Evolutionary conservation across 2,329 filamentous ascomycete species (phyloP).

Genomic region (Geosmithia putterillii): DNA sequence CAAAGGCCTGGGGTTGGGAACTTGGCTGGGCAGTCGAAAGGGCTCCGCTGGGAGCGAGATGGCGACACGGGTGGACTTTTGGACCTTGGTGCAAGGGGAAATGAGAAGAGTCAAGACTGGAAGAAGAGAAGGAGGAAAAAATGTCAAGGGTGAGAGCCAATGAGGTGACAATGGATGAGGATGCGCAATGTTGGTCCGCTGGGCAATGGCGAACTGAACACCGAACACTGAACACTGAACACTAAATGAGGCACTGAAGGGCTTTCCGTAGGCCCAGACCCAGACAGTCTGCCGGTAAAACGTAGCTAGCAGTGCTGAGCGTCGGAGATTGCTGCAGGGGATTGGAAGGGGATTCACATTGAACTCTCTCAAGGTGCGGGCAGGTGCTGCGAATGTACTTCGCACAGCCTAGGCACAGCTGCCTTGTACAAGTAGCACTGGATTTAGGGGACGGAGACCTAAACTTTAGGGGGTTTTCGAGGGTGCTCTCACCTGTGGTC

Average conservation of each 20-base stretch:
- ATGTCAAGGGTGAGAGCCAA: neutral
- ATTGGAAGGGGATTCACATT: neutral
- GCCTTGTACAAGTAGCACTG: too few relatives aligned
- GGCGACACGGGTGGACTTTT: neutral
- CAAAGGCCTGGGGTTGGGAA: neutral
- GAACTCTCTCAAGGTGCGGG: neutral
- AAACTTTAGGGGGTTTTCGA: too few relatives aligned
- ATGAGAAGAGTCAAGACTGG: neutral
- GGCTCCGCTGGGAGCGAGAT: neutral
- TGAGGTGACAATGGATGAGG: neutral
- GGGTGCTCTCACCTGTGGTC: too few relatives aligned
- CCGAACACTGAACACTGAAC: too few relatives aligned
- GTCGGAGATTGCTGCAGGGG: slow-evolving; percentile 3
- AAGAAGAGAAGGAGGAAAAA: neutral
- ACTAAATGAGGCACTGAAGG: too few relatives aligned
- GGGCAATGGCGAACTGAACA: too few relatives aligned
- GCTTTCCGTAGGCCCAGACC: too few relatives aligned
- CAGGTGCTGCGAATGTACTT: too few relatives aligned
- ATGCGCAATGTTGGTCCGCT: too few relatives aligned
- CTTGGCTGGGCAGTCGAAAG: too few relatives aligned
- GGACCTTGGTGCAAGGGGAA: neutral
- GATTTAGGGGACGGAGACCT: too few relatives aligned
- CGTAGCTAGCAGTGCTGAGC: neutral
- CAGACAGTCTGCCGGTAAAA: neutral
- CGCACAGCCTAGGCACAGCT: too few relatives aligned